Conservation (phyloP, 176 grass and related monocot genomes). For the Aegilops umbellulata region DNA sequence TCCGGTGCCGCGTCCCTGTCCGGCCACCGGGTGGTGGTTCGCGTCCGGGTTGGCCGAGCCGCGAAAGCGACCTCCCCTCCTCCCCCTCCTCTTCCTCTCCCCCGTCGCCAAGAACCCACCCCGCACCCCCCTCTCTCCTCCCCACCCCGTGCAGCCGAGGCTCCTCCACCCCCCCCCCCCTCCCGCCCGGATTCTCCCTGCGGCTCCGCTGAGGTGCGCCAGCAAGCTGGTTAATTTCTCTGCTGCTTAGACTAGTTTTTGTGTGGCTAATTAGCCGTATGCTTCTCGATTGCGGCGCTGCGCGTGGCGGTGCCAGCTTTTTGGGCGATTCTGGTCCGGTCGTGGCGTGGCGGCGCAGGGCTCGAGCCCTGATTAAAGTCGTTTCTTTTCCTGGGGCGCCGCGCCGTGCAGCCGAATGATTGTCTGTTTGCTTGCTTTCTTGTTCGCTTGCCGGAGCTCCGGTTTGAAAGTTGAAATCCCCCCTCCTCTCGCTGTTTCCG, state of each 20-base stretch:
- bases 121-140: background rate
- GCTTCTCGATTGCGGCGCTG: constrained; percentile 10
- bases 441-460: background rate
- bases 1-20: constrained; percentile 50
- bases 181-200: background rate
- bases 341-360: constrained; percentile 23
- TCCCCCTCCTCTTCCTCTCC: background rate
- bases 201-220: background rate
- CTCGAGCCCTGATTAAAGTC: constrained; percentile 28
- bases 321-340: constrained; percentile 16
- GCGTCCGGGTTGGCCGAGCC: constrained; percentile 47
- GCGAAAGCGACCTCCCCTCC: constrained; percentile 45
- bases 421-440: background rate
- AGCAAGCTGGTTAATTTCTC: background rate
- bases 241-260: background rate
- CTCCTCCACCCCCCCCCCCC: background rate
- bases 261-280: background rate
- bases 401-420: constrained; percentile 30
- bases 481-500: background rate
- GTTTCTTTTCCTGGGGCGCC: constrained; percentile 25
- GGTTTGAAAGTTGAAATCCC: constrained; percentile 3
- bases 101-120: background rate
- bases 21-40: constrained; percentile 55
- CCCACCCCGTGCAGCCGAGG: constrained; percentile 18
- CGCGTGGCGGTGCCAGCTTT: constrained; percentile 18